phyloP scores from a whole-genome alignment of 2,329 filamentous ascomycete genomes.

The Scedosporium aurantiacum region DNA sequence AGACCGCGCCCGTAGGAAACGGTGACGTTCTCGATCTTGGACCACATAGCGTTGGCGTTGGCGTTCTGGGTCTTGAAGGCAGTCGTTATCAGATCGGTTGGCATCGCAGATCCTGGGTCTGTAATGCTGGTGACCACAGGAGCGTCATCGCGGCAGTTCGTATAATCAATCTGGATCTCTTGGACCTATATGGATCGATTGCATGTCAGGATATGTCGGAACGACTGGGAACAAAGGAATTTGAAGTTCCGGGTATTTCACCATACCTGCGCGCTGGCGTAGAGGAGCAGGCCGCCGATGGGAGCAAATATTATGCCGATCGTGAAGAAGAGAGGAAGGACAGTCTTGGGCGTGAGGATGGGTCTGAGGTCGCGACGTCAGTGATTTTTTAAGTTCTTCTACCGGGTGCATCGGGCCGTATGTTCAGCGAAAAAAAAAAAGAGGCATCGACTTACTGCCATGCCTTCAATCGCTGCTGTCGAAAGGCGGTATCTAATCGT shows the following conservation, averaged over 20 bases:
- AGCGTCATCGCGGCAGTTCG: slow-evolving; percentile 55
- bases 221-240: background rate
- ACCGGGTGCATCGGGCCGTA: background rate
- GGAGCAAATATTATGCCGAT: slow-evolving; percentile 89
- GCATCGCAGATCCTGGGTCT: slow-evolving; percentile 33
- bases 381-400: no score
- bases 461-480: slow-evolving; percentile 93
- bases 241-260: background rate
- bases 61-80: slow-evolving; percentile 54
- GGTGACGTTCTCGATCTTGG: slow-evolving; percentile 25
- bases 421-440: background rate
- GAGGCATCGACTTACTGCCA: slow-evolving; percentile 66
- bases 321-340: slow-evolving; percentile 80
- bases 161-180: slow-evolving; percentile 87
- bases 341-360: slow-evolving; percentile 89
- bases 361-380: slow-evolving; percentile 42
- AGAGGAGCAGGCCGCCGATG: slow-evolving; percentile 77
- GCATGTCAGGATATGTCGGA: background rate
- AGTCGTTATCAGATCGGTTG: slow-evolving; percentile 44
- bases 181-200: slow-evolving; percentile 52
- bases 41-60: slow-evolving; percentile 30
- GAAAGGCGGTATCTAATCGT: slow-evolving; percentile 75
- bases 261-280: slow-evolving; percentile 67
- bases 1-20: slow-evolving; percentile 24
- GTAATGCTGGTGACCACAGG: slow-evolving; percentile 22